These are phyloP conservation scores for grape (Vitis vinifera) DNA, from an alignment of 164 flowering plant species.

Conservation along the genomic window DNA sequence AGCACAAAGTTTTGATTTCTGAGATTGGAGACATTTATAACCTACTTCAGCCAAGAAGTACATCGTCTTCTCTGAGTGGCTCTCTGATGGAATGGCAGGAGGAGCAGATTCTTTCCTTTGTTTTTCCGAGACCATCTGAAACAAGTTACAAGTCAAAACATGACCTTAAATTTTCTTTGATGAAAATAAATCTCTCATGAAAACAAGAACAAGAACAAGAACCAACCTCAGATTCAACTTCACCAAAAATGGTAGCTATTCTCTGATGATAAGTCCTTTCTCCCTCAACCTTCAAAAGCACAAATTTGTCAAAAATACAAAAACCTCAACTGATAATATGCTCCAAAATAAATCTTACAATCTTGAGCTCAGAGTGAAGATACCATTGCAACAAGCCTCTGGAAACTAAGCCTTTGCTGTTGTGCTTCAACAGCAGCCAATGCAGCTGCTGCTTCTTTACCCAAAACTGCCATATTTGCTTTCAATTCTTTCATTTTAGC, in stretches of 20 bases:
- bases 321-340: neutral
- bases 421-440: constrained; percentile 93
- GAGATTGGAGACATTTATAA: neutral
- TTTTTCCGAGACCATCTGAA: constrained; percentile 86
- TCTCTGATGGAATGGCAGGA: constrained; percentile 50
- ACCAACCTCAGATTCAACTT: constrained; percentile 87
- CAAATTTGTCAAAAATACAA: constrained; percentile 1
- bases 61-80: constrained; percentile 50
- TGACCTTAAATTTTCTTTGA: constrained; percentile 2
- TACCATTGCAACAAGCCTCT: constrained; percentile 96
- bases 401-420: constrained; percentile 90
- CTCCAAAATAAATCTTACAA: neutral
- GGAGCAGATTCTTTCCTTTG: constrained; percentile 94
- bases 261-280: constrained; percentile 76
- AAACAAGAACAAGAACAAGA: neutral
- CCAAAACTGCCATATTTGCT: constrained; percentile 93
- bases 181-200: neutral
- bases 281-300: constrained; percentile 75
- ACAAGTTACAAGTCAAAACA: constrained; percentile 14
- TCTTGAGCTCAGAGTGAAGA: neutral
- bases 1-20: no score
- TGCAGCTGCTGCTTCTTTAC: constrained; percentile 97
- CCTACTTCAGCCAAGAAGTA: constrained; percentile 92
- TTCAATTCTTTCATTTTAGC: constrained; percentile 84
- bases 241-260: constrained; percentile 75